Percentiles rank a stretch among this genome's conserved stretches.
Evolutionary conservation across 192 early-diverging fungal species (phyloP).

Genomic region (Thoreauomyces humboldtii): DNA sequence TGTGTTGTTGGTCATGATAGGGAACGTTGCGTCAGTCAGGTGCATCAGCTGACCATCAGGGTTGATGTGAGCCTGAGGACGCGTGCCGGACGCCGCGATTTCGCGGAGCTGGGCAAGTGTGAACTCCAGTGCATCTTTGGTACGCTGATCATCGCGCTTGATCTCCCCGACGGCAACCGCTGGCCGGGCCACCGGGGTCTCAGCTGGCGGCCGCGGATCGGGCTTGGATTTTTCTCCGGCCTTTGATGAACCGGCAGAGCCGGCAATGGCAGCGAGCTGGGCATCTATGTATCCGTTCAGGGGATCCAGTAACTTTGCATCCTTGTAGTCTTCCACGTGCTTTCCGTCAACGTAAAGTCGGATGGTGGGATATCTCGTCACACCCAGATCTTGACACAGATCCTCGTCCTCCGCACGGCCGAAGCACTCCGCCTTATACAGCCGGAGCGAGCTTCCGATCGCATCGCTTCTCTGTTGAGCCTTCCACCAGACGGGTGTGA

Average conservation of each 20-base stretch:
- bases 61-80: constrained; percentile 13
- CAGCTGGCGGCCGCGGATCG: too few relatives aligned
- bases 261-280: too few relatives aligned
- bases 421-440: constrained; percentile 71
- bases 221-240: too few relatives aligned
- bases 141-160: too few relatives aligned
- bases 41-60: constrained; percentile 11
- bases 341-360: constrained; percentile 42
- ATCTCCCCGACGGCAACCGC: too few relatives aligned
- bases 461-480: constrained; percentile 29
- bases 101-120: constrained; percentile 4
- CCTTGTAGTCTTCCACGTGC: background rate
- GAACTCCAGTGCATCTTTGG: background rate
- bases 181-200: too few relatives aligned
- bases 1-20: constrained; percentile 44
- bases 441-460: constrained; percentile 45
- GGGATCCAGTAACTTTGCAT: background rate
- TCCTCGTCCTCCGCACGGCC: constrained; percentile 48
- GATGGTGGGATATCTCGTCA: constrained; percentile 59
- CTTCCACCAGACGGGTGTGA: constrained; percentile 35
- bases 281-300: constrained; percentile 16
- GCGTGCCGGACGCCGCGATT: constrained; percentile 2
- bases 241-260: too few relatives aligned
- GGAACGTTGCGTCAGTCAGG: constrained; percentile 20
- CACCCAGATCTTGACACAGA: constrained; percentile 59